phyloP scores from a whole-genome alignment of 1,284 basidiomycete genomes.

The Pascua sp. region DNA sequence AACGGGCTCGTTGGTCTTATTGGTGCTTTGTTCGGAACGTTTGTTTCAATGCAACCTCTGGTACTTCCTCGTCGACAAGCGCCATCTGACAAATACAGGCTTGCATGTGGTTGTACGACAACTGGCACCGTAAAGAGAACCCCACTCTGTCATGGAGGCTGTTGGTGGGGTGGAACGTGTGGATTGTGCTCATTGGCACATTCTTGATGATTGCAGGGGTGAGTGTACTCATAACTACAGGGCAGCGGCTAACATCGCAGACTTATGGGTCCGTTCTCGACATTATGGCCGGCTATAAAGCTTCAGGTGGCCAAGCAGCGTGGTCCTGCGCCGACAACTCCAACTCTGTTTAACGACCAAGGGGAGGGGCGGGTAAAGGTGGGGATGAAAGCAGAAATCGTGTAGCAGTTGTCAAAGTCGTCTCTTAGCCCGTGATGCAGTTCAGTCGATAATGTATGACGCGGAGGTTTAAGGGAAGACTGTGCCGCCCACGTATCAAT shows the following conservation, averaged over 20 bases:
- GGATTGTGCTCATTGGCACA: conserved; percentile 22
- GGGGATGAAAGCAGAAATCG: too few species aligned
- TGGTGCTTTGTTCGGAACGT: conserved; percentile 27
- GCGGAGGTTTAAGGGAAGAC: too few species aligned
- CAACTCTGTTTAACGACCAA: too few species aligned
- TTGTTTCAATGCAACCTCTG: too few species aligned
- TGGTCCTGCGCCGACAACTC: conserved; percentile 30
- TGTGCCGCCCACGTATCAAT: too few species aligned
- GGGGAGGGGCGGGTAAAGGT: too few species aligned
- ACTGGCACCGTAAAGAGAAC: conserved; percentile 23
- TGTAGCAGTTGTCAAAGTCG: too few species aligned
- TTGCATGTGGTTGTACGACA: conserved; percentile 36
- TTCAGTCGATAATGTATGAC: too few species aligned
- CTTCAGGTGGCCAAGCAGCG: conserved; percentile 9
- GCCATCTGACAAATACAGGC: conserved; percentile 17
- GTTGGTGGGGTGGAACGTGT: conserved; percentile 4
- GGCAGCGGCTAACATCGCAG: too few species aligned
- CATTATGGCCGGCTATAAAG: conserved; percentile 15
- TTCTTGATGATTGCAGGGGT: conserved; percentile 35
- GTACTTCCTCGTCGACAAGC: too few species aligned
- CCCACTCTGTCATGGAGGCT: conserved; percentile 3
- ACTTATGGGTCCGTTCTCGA: conserved; percentile 30
- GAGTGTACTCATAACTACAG: too few species aligned
- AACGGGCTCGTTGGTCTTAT: conserved; percentile 30
- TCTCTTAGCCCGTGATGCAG: too few species aligned